Base-by-base conservation (phyloP, 805 yeast genomes). In the Clavispora fructus region DNA sequence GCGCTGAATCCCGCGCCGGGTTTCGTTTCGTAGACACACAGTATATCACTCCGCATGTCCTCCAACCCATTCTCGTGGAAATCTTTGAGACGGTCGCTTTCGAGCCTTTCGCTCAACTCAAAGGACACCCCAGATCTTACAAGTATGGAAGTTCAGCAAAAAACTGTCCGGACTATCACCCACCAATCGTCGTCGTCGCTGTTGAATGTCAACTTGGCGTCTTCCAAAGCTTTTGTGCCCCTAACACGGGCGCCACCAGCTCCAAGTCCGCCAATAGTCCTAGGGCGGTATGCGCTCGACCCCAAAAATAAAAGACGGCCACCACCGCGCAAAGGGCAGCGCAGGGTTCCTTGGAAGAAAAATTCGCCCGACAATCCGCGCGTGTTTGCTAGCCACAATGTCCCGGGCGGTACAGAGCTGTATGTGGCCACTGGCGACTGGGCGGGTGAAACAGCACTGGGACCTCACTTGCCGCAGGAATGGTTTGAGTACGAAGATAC, bases 111-210 rank as follows among this genome's bases (percentile, higher is more conserved):
- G 6, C 23, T 33, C 23, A 25, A 13, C 31, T 45, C 32, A 37
- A 25, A 27, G 13, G n/a, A 7, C 11, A 6, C 29, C 4, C 14
- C 23, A 5, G 44, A 41, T 27, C 23, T 41, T n/a, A 41, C 40
- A 2, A 35, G 26, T 10, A 41, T 41, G 44, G 40, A 41, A 7
- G 40, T 41, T 4, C 25, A 30, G 10, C 14, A n/a, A 17, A 13
- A 28, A 19, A 6, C 29, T 4, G 7, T 17, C 10, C 12, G 23
- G n/a, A 14, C 12, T 4, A 31, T 41, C 39, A 28, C 4, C 1
- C 25, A 25, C 23, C 25, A 31, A 11, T 41, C 39, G n/a, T 41
- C 44, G 32, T 41, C 40, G 3, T 41, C 44, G 14, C 32, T 16
- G 26, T 16, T 41, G 26, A 13, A 14, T 27, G 28, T 41, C 32